Base-by-base conservation (phyloP, 371 early-diverging fungal genomes). In the Ordospora colligata region DNA sequence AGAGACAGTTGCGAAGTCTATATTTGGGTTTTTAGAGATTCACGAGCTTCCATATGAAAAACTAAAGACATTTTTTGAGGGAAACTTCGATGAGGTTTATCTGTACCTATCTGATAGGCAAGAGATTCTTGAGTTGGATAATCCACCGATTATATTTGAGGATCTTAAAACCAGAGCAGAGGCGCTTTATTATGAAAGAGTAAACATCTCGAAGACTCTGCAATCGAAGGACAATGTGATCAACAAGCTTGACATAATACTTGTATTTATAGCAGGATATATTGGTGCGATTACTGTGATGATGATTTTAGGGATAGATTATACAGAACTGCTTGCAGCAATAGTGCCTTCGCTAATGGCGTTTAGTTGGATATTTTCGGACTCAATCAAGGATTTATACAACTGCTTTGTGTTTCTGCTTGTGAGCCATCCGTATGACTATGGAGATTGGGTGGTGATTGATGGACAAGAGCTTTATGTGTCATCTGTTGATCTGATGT, bases 361-460 rank as follows among this genome's bases (percentile, higher is more conserved):
- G n/a, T 82, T 83, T 25, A 67, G 81, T 27, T 85, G 85, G 85
- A 70, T 85, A 17, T 85, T 85, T 71, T 45, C 78, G 14, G 85
- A 83, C 58, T 76, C 80, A 23, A 83, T 85, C 65, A 83, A 83
- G 69, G 81, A 83, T 32, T 69, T 85, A 27, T 83, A 81, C 51
- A 80, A 78, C 27, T 83, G 83, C 49, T 85, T 85, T 74, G 79
- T 85, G 14, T 85, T 85, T 71, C 74, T 80, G 4, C 72, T 85
- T 42, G 67, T 83, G 11, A 77, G 71, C 42, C 81, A 83, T 70
- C 82, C 84, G 1, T 85, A 74, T 73, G 82, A 83, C 63, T 63
- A 64, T 43, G 85, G 85, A 19, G 85, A 85, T 62, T 74, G 77
- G 58, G 73, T 85, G 17, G 37, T 78, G 3, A 74, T 81, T 17